Conservation (phyloP, 257 asterid species). For the Sherardia arvensis region DNA sequence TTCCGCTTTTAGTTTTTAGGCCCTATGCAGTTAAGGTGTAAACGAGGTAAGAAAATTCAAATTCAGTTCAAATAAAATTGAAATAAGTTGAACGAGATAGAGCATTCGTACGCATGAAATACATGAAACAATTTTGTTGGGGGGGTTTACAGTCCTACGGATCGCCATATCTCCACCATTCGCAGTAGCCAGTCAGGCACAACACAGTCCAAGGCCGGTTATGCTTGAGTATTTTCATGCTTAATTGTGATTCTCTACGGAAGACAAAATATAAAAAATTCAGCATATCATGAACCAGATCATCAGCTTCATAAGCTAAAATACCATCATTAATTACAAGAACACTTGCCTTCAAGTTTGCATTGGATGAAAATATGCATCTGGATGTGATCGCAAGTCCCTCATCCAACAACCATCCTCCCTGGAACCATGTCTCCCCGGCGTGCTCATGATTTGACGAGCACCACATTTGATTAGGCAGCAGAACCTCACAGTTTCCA, state of each 20-base stretch:
- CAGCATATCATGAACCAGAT: not conserved
- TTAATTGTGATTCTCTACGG: conserved; percentile 25
- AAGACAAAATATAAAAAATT: not conserved
- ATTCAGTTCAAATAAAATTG: too few relatives aligned
- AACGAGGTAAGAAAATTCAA: too few relatives aligned
- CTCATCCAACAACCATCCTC: conserved; percentile 65
- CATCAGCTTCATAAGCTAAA: not conserved
- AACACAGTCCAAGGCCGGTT: not conserved
- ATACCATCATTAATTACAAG: not conserved
- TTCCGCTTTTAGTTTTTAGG: too few relatives aligned
- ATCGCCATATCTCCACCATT: not conserved
- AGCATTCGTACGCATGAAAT: too few relatives aligned
- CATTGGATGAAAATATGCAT: conserved; percentile 46
- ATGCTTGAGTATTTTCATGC: conserved; percentile 17
- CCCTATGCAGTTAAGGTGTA: too few relatives aligned
- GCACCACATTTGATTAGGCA: conserved; percentile 84
- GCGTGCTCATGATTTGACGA: conserved; percentile 20
- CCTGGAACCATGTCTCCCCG: conserved; percentile 37
- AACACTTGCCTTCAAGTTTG: conserved; percentile 45
- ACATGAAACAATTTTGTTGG: not conserved
- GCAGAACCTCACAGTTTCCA: conserved; percentile 32
- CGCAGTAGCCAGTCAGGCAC: not conserved
- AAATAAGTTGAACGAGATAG: too few relatives aligned
- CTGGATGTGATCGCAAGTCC: conserved; percentile 62
- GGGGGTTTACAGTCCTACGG: not conserved